These are phyloP conservation scores for Colletotrichum sp. DNA, from an alignment of 2,329 filamentous ascomycete species.

Conservation along the genomic window DNA sequence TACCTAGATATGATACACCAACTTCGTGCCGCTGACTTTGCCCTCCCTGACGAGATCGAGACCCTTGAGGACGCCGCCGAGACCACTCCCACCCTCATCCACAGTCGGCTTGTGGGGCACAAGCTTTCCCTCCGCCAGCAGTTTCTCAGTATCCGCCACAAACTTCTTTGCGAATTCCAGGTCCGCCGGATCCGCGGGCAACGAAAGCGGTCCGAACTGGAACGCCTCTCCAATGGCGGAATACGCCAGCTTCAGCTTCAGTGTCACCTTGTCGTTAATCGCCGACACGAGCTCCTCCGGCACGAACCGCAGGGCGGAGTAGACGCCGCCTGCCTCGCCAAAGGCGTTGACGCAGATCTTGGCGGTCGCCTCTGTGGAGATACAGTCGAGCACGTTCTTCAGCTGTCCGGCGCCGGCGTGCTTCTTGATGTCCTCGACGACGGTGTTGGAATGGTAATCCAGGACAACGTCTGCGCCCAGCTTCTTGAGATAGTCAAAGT, in stretches of 20 bases:
- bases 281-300: slow-evolving; percentile 45
- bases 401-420: slow-evolving; percentile 26
- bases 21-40: slow-evolving; percentile 23
- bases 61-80: slow-evolving; percentile 34
- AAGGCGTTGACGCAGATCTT: slow-evolving; percentile 34
- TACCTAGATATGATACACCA: background rate
- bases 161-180: slow-evolving; percentile 40
- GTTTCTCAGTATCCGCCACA: slow-evolving; percentile 33
- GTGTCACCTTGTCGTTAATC: slow-evolving; percentile 36
- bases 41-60: background rate
- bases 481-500: slow-evolving; percentile 41
- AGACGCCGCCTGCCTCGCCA: slow-evolving; percentile 30
- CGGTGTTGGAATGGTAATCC: slow-evolving; percentile 43
- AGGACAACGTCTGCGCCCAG: slow-evolving; percentile 51
- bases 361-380: slow-evolving; percentile 27
- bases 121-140: slow-evolving; percentile 40
- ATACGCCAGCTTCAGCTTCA: slow-evolving; percentile 40
- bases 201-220: slow-evolving; percentile 13
- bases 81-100: slow-evolving; percentile 29
- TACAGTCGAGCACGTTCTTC: slow-evolving; percentile 40
- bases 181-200: slow-evolving; percentile 32
- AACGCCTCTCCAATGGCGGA: slow-evolving; percentile 42
- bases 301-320: slow-evolving; percentile 40
- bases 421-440: slow-evolving; percentile 25
- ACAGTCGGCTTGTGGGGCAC: slow-evolving; percentile 35